Conservation (phyloP, 768 basidiomycete genomes). For the Agaricus sinodeliciosus region DNA sequence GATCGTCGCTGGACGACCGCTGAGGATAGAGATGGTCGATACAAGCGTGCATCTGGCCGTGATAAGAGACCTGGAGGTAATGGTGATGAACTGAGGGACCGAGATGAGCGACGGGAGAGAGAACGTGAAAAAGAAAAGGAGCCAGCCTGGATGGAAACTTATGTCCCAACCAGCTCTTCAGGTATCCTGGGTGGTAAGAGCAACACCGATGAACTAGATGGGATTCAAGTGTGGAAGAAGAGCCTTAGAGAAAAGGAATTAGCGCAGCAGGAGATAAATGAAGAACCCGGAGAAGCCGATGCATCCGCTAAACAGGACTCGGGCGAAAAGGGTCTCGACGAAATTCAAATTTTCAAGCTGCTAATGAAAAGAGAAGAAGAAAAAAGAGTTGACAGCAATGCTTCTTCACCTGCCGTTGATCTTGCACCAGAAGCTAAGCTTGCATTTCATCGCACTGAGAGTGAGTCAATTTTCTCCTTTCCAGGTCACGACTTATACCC, state of each 20-base stretch:
- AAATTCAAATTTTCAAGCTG: conserved; percentile 78
- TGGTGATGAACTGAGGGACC: conserved; percentile 38
- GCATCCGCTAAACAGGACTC: conserved; percentile 6
- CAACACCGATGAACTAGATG: conserved; percentile 64
- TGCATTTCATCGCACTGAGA: not conserved
- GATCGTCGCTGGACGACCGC: conserved; percentile 53
- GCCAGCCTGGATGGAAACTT: conserved; percentile 91
- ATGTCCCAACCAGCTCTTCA: conserved; percentile 54
- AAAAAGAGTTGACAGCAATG: conserved; percentile 28
- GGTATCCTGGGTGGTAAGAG: conserved; percentile 62
- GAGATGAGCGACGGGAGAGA: conserved; percentile 43
- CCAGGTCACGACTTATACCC: not conserved
- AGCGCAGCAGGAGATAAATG: conserved; percentile 39
- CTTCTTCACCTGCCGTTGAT: not conserved
- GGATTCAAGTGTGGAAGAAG: conserved; percentile 85
- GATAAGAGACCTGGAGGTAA: conserved; percentile 41
- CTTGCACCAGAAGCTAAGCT: not conserved
- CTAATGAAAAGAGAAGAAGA: conserved; percentile 77
- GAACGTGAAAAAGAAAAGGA: conserved; percentile 74
- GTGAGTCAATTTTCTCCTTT: not conserved
- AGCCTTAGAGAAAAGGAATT: conserved; percentile 69
- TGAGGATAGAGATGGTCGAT: conserved; percentile 67
- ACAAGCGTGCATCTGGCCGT: conserved; percentile 51
- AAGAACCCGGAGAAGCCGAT: conserved; percentile 7
- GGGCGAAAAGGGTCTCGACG: conserved; percentile 40